Conservation (phyloP, 2,329 filamentous ascomycete genomes). For the Botrytis byssoidea region DNA sequence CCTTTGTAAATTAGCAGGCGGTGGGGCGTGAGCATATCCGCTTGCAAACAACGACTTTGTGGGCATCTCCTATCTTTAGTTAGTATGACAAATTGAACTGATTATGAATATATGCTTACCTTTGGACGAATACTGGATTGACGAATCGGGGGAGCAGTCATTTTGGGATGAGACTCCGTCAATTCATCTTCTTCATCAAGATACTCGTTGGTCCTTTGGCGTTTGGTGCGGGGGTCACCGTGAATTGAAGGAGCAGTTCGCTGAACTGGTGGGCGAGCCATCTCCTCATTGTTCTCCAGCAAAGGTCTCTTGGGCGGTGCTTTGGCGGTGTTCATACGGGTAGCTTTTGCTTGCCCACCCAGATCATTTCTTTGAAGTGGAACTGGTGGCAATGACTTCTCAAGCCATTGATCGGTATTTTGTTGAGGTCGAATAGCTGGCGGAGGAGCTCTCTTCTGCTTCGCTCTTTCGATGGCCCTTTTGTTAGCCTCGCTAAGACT, state of each 20-base stretch:
- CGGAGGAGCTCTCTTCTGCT: constrained; percentile 62
- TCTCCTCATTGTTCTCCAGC: constrained; percentile 61
- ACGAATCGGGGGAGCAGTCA: constrained; percentile 82
- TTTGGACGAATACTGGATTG: constrained; percentile 64
- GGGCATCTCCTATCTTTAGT: constrained; percentile 53
- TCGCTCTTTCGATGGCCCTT: constrained; percentile 62
- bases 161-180: constrained; percentile 57
- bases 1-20: constrained; percentile 47
- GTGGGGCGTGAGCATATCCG: constrained; percentile 60
- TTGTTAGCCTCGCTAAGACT: constrained; percentile 62
- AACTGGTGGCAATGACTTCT: constrained; percentile 37
- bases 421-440: constrained; percentile 57
- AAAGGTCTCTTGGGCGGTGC: constrained; percentile 72
- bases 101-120: constrained; percentile 40
- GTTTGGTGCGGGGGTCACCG: constrained; percentile 65
- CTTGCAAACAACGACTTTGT: constrained; percentile 59
- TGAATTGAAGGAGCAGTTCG: constrained; percentile 61
- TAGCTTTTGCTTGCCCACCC: constrained; percentile 40
- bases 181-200: constrained; percentile 63
- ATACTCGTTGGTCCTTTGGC: constrained; percentile 73
- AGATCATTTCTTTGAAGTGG: constrained; percentile 34
- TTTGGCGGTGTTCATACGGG: constrained; percentile 65
- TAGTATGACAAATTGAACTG: constrained; percentile 36
- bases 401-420: constrained; percentile 39
- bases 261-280: constrained; percentile 46